Conservation (phyloP, 345 rosid genomes). For the Theobroma cacao region DNA sequence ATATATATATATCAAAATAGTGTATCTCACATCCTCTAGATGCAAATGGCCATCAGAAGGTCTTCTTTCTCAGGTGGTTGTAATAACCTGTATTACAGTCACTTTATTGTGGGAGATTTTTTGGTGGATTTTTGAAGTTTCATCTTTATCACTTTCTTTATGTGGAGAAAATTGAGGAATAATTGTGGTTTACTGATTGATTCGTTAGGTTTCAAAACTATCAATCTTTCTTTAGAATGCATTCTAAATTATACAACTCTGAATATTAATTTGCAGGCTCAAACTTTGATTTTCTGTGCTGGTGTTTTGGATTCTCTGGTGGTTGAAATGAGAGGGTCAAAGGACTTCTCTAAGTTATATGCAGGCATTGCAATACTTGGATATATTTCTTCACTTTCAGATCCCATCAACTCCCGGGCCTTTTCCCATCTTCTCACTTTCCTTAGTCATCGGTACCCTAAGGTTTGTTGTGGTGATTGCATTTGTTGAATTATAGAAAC, state of each 20-base stretch:
- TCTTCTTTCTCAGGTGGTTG: too few relatives aligned
- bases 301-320: slow-evolving; percentile 66
- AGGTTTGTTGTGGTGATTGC: slow-evolving; percentile 35
- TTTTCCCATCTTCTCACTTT: slow-evolving; percentile 62
- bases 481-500: not conserved
- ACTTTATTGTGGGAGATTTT: not conserved
- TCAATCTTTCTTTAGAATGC: not conserved
- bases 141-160: not conserved
- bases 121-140: not conserved
- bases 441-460: slow-evolving; percentile 81
- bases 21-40: not conserved
- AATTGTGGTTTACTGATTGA: not conserved
- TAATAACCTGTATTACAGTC: too few relatives aligned
- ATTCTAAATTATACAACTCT: slow-evolving; percentile 6
- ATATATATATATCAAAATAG: not conserved
- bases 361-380: slow-evolving; percentile 79
- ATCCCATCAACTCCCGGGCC: slow-evolving; percentile 50
- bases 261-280: slow-evolving; percentile 43
- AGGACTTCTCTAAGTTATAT: slow-evolving; percentile 71
- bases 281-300: slow-evolving; percentile 45
- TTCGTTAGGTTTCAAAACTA: not conserved
- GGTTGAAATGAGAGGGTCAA: slow-evolving; percentile 65
- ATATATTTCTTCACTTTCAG: slow-evolving; percentile 59
- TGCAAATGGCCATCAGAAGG: not conserved
- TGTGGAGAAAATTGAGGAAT: not conserved